These are phyloP conservation scores for Fusarium zealandicum DNA, from an alignment of 2,329 filamentous ascomycete genomes.

Conservation along the genomic window DNA sequence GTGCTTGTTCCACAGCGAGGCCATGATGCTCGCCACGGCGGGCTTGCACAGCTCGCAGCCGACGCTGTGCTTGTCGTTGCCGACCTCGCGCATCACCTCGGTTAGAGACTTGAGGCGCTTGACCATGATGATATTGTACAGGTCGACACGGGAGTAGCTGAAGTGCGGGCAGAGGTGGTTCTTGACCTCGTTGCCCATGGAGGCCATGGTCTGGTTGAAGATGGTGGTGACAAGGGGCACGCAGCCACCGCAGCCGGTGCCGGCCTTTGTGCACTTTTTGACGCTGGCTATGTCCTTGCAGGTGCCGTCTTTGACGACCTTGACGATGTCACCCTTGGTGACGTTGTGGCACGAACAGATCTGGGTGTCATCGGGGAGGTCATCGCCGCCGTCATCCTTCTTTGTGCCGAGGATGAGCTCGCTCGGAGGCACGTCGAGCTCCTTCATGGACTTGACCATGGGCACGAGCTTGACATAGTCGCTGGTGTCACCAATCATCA, in stretches of 20 bases:
- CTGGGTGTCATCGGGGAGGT: conserved; percentile 84
- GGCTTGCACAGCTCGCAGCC: conserved; percentile 92
- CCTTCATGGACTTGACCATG: conserved; percentile 84
- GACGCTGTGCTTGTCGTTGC: conserved; percentile 73
- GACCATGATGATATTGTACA: conserved; percentile 89
- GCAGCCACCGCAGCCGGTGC: conserved; percentile 89
- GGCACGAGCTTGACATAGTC: conserved; percentile 91
- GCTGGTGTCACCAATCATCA: conserved; percentile 94
- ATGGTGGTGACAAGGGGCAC: conserved; percentile 88
- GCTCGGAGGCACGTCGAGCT: conserved; percentile 77
- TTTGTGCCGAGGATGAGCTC: conserved; percentile 84
- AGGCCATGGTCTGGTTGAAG: conserved; percentile 87
- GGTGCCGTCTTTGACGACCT: conserved; percentile 74
- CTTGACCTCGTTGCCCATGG: conserved; percentile 85
- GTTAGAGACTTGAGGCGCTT: conserved; percentile 76
- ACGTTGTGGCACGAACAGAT: conserved; percentile 96
- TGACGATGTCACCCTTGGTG: conserved; percentile 80
- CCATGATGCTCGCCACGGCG: conserved; percentile 78
- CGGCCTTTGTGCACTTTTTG: conserved; percentile 90
- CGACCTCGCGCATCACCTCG: conserved; percentile 80
- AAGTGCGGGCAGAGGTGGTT: conserved; percentile 90
- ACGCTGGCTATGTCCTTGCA: conserved; percentile 84
- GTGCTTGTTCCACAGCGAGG: conserved; percentile 84
- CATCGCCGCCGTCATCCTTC: conserved; percentile 77
- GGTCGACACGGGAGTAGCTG: conserved; percentile 79